A percentile compares a stretch with the other conserved stretches of the same genome.
Conservation (phyloP, 2,329 filamentous ascomycete species). For the Pseudogymnoascus sp. region DNA sequence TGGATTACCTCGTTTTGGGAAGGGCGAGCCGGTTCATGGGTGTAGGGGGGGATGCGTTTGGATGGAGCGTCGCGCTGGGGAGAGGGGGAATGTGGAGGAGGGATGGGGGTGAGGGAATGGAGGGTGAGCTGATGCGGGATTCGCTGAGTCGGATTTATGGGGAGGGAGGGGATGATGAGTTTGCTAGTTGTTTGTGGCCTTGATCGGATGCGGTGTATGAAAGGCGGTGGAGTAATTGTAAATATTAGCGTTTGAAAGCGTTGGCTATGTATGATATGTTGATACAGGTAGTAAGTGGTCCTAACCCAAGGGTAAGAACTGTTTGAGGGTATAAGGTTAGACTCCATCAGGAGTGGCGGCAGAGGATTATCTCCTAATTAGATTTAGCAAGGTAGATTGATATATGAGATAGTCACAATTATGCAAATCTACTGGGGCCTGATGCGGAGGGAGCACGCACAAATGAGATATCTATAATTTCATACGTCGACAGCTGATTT, state of each 20-base stretch:
- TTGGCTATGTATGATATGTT: background rate
- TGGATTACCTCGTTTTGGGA: slow-evolving; percentile 44
- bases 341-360: background rate
- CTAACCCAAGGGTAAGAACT: background rate
- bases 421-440: background rate
- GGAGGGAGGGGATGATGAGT: background rate
- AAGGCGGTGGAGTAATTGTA: background rate
- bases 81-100: background rate
- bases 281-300: background rate
- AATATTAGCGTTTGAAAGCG: background rate
- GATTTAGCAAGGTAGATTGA: background rate
- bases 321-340: background rate
- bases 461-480: background rate
- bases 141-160: background rate
- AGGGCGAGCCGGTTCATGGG: slow-evolving; percentile 37
- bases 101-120: background rate
- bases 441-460: background rate
- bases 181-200: background rate
- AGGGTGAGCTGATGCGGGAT: background rate
- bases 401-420: background rate
- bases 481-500: background rate
- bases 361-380: background rate
- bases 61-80: slow-evolving; percentile 37
- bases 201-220: background rate
- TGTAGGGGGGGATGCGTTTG: slow-evolving; percentile 38